These are phyloP conservation scores for Malus hybrid DNA, from an alignment of 331 rosid genomes.

Conservation along the genomic window DNA sequence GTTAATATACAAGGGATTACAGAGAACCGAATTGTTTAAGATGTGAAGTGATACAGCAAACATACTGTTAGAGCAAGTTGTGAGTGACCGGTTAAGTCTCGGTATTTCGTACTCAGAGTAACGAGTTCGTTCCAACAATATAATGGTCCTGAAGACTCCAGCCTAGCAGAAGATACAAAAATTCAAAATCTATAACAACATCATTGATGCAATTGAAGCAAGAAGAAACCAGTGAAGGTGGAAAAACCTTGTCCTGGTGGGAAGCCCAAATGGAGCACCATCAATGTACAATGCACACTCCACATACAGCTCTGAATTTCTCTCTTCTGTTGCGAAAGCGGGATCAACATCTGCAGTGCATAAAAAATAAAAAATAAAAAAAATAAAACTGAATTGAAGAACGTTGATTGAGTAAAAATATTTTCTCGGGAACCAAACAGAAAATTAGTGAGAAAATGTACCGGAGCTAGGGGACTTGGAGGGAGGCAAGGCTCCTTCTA, in stretches of 20 bases:
- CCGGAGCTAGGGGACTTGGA: constrained; percentile 47
- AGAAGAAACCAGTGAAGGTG: background rate
- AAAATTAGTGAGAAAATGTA: background rate
- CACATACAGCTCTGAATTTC: constrained; percentile 70
- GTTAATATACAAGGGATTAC: background rate
- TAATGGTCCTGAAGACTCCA: constrained; percentile 74
- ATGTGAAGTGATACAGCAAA: background rate
- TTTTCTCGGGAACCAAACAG: background rate
- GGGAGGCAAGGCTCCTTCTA: constrained; percentile 67
- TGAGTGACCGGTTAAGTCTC: constrained; percentile 87
- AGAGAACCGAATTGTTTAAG: background rate
- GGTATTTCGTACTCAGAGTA: constrained; percentile 78
- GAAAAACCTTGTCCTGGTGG: constrained; percentile 77
- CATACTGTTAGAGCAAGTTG: constrained; percentile 86
- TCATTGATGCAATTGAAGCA: background rate
- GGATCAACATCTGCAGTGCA: constrained; percentile 45
- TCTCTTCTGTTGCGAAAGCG: constrained; percentile 47
- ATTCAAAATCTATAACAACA: background rate
- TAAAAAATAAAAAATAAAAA: background rate
- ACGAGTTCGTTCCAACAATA: constrained; percentile 82
- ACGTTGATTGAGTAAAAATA: background rate
- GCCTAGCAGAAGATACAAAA: constrained; percentile 37
- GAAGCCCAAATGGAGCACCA: constrained; percentile 94
- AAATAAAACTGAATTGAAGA: background rate
- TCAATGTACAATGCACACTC: constrained; percentile 83